phyloP scores from a whole-genome alignment of 1,284 basidiomycete genomes.

The Cryptococcus sp. region DNA sequence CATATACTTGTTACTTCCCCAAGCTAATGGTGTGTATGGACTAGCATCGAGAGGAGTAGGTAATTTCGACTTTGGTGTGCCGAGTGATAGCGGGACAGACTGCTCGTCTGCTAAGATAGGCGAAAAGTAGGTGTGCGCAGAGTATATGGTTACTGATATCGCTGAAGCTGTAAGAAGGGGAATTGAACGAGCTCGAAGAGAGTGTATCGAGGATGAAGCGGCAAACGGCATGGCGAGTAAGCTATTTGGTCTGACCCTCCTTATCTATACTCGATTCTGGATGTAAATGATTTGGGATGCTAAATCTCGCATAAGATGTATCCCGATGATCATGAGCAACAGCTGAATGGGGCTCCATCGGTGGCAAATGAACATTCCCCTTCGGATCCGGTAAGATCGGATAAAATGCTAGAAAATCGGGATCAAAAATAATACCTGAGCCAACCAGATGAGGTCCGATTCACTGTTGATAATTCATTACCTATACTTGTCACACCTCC shows the following conservation, averaged over 20 bases:
- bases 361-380: not conserved
- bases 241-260: not conserved
- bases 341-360: not conserved
- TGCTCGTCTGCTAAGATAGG: conserved; percentile 18
- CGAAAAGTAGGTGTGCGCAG: conserved; percentile 18
- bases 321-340: not conserved
- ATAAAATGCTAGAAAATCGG: not conserved
- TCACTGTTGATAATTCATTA: too few relatives aligned
- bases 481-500: not conserved
- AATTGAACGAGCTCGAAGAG: conserved; percentile 20
- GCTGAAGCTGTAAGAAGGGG: conserved; percentile 26
- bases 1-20: conserved; percentile 40
- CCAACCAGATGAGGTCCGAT: too few relatives aligned
- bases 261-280: not conserved
- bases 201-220: conserved; percentile 16
- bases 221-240: conserved; percentile 18
- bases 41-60: conserved; percentile 6
- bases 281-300: not conserved
- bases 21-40: conserved; percentile 35
- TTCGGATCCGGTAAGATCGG: not conserved
- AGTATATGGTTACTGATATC: conserved; percentile 23
- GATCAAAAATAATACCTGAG: too few relatives aligned
- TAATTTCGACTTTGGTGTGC: conserved; percentile 10
- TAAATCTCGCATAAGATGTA: not conserved
- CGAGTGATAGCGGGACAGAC: conserved; percentile 8